phyloP scores from a whole-genome alignment of 2,329 filamentous ascomycete genomes.

The Cercospora citrullina region DNA sequence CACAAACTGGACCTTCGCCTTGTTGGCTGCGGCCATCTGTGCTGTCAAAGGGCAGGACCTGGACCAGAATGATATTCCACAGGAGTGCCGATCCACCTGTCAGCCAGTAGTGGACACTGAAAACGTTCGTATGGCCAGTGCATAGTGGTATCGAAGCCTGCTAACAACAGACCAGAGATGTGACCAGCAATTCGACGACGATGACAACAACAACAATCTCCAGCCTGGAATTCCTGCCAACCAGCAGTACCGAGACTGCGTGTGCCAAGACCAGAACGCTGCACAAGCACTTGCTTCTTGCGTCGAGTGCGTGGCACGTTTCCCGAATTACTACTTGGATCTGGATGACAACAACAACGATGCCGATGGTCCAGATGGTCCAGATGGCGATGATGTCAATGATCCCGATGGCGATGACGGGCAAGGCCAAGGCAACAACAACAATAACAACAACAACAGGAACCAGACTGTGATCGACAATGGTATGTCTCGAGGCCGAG shows the following conservation, averaged over 20 bases:
- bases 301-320: constrained; percentile 15
- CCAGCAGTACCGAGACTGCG: constrained; percentile 19
- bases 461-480: neutral
- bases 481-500: neutral
- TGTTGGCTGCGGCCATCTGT: constrained; percentile 18
- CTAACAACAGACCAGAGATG: constrained; percentile 13
- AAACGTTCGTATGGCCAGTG: constrained; percentile 1
- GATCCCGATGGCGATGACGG: neutral
- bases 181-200: constrained; percentile 18
- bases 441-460: neutral
- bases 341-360: constrained; percentile 9
- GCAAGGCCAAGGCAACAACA: neutral
- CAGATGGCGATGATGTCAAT: neutral
- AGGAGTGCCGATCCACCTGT: constrained; percentile 16
- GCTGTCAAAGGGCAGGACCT: constrained; percentile 19
- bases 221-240: neutral
- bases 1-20: constrained; percentile 12
- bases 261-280: constrained; percentile 16
- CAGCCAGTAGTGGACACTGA: constrained; percentile 16
- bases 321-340: constrained; percentile 16
- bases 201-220: constrained; percentile 9
- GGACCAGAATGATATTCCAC: constrained; percentile 17
- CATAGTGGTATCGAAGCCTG: neutral
- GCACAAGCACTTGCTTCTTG: constrained; percentile 15
- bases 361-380: neutral